These are phyloP conservation scores for Tricholoma flavovirens DNA, from an alignment of 768 basidiomycete genomes.

Conservation along the genomic window DNA sequence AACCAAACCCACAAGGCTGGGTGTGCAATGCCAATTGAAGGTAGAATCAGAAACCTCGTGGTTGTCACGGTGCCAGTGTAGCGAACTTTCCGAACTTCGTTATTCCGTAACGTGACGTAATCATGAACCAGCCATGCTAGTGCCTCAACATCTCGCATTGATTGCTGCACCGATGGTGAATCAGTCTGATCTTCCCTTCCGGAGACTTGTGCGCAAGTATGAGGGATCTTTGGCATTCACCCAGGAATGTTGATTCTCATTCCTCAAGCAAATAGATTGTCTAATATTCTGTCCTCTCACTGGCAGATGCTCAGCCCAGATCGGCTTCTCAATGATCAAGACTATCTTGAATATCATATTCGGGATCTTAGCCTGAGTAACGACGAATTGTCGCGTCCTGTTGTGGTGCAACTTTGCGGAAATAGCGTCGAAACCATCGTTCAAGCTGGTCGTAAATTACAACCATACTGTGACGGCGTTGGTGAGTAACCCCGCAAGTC, in stretches of 20 bases:
- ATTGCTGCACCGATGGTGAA: conserved; percentile 77
- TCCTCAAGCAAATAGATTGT: not conserved
- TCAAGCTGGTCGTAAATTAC: conserved; percentile 52
- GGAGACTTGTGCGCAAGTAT: conserved; percentile 53
- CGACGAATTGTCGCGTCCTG: conserved; percentile 33
- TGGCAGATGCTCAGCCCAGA: conserved; percentile 67
- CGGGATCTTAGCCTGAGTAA: conserved; percentile 42
- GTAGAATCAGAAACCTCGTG: too few species aligned
- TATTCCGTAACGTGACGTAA: too few species aligned
- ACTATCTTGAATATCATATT: conserved; percentile 60
- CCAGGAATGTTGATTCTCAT: conserved; percentile 29
- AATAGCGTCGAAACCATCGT: conserved; percentile 61
- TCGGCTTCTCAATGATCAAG: conserved; percentile 53
- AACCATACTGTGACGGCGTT: conserved; percentile 61
- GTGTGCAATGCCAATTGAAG: too few species aligned
- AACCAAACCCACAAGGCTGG: too few species aligned
- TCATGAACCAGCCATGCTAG: too few species aligned
- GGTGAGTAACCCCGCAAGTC: conserved; percentile 35
- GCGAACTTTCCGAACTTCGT: too few species aligned
- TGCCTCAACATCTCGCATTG: conserved; percentile 25
- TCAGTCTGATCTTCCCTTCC: conserved; percentile 74
- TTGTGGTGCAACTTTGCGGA: conserved; percentile 71
- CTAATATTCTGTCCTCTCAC: not conserved
- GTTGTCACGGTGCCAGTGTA: too few species aligned
- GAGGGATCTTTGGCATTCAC: conserved; percentile 68